Conservation (phyloP, 2,329 filamentous ascomycete species). For the Ramularia endophylla region DNA sequence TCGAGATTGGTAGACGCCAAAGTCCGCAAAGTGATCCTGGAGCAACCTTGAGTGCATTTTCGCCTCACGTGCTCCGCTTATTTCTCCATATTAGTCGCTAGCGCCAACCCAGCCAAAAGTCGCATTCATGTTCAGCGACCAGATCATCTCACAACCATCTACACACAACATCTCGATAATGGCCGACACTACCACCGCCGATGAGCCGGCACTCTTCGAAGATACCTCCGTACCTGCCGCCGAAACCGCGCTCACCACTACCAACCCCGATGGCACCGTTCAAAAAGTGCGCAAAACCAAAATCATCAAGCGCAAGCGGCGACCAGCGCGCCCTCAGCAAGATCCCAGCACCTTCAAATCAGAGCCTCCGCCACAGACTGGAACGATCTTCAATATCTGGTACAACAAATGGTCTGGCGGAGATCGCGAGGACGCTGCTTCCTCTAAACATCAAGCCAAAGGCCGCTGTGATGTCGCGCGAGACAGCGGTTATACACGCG, state of each 20-base stretch:
- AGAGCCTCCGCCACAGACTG: slow-evolving; percentile 84
- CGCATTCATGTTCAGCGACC: too few relatives aligned
- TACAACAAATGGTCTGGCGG: slow-evolving; percentile 98
- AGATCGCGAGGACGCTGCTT: slow-evolving; percentile 86
- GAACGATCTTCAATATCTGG: slow-evolving; percentile 97
- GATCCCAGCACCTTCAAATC: slow-evolving; percentile 77
- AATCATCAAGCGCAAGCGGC: slow-evolving; percentile 83
- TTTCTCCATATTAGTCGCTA: too few relatives aligned
- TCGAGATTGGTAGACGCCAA: too few relatives aligned
- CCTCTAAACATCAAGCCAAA: slow-evolving; percentile 73
- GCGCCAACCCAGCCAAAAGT: too few relatives aligned
- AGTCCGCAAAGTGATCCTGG: too few relatives aligned
- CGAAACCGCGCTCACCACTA: slow-evolving; percentile 18
- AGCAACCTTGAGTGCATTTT: too few relatives aligned
- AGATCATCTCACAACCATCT: too few relatives aligned
- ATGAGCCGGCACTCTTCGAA: slow-evolving; percentile 12
- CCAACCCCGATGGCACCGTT: slow-evolving; percentile 29
- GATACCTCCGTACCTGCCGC: slow-evolving; percentile 19
- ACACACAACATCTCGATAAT: slow-evolving; percentile 1
- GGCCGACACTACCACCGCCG: slow-evolving; percentile 4
- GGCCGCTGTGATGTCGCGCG: slow-evolving; percentile 80
- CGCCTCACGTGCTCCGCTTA: too few relatives aligned
- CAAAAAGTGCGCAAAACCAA: slow-evolving; percentile 71
- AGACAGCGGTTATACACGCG: slow-evolving; percentile 49
- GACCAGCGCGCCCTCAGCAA: slow-evolving; percentile 84